Evolutionary conservation across 1,139 yeast species (phyloP), one percentile per base, ranked within the genome.

Genomic region (Lizanozyma gosingica): DNA sequence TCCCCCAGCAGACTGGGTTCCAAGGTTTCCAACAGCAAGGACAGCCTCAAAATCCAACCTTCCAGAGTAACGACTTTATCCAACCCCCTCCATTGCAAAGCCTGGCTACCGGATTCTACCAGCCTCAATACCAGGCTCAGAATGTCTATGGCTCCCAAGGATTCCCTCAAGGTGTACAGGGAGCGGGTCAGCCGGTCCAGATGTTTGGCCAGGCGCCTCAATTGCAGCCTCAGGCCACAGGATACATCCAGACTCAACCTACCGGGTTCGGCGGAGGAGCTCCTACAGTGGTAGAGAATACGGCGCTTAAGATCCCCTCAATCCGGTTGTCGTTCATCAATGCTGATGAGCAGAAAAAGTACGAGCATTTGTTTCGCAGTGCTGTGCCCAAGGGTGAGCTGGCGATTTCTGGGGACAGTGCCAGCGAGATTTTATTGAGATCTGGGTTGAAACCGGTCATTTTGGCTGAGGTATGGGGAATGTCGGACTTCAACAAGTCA

Each of bases 381-480:
- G 81, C 86, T 4, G 86, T 87, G 33, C 76, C 84, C n/a, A 67
- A 73, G 33, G 85, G 90, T 16, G 94, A 88, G 41, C 82, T 72
- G 50, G 76, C 95, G 4, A 75, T 88, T 43, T 68, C 77, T 34
- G 95, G 95, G 3, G 84, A 80, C 39, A 66, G 82, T 9, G 95
- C 96, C 17, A 76, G 92, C 51, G 78, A 78, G 44, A 83, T 92
- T 43, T 69, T 92, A 50, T 68, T 87, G 64, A 77, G 90, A 50
- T 88, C 97, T 0, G 85, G 87, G 3, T 70, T 92, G 43, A 66
- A 77, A 34, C 87, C 96, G 1, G 76, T 78, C 33, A 76, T 83
- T 27, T 69, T 92, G 52, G 94, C 95, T 2, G 86, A 83, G 49
- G 82, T 92, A 44, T 92, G 98, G 98, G 78, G 84, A 29, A 67